phyloP scores from a whole-genome alignment of 2,329 filamentous ascomycete genomes.

The Talaromyces marneffei region DNA sequence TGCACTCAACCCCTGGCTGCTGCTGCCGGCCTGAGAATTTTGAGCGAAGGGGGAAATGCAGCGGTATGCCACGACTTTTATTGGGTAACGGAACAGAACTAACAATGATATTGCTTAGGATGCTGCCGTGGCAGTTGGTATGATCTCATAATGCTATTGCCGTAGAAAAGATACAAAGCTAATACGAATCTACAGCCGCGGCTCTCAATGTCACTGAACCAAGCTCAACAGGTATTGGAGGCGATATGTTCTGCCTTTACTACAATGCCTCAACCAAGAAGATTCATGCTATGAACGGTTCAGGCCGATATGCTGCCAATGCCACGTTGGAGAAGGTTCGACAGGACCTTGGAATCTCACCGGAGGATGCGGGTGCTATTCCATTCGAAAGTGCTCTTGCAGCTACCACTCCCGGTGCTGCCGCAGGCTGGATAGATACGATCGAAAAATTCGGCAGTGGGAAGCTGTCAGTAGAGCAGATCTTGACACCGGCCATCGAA shows the following conservation, averaged over 20 bases:
- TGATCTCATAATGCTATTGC: constrained; percentile 23
- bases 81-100: neutral
- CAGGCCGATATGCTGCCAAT: constrained; percentile 70
- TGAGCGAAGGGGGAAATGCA: constrained; percentile 87
- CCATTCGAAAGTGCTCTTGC: constrained; percentile 72
- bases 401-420: constrained; percentile 81
- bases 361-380: constrained; percentile 55
- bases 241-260: constrained; percentile 94
- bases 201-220: constrained; percentile 92
- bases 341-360: constrained; percentile 60
- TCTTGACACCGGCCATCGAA: constrained; percentile 76
- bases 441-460: constrained; percentile 85
- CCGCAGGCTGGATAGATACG: constrained; percentile 89
- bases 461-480: constrained; percentile 67
- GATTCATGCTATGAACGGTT: constrained; percentile 84
- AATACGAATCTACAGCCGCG: constrained; percentile 55
- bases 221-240: constrained; percentile 86
- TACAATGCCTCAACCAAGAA: constrained; percentile 78
- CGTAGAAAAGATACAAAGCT: neutral
- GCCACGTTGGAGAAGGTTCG: constrained; percentile 65
- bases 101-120: constrained; percentile 52
- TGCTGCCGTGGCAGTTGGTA: constrained; percentile 88
- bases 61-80: constrained; percentile 56
- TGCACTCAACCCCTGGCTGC: constrained; percentile 86
- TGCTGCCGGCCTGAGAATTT: constrained; percentile 75